phyloP scores from a whole-genome alignment of 768 basidiomycete species.

The Trametes punicea region DNA sequence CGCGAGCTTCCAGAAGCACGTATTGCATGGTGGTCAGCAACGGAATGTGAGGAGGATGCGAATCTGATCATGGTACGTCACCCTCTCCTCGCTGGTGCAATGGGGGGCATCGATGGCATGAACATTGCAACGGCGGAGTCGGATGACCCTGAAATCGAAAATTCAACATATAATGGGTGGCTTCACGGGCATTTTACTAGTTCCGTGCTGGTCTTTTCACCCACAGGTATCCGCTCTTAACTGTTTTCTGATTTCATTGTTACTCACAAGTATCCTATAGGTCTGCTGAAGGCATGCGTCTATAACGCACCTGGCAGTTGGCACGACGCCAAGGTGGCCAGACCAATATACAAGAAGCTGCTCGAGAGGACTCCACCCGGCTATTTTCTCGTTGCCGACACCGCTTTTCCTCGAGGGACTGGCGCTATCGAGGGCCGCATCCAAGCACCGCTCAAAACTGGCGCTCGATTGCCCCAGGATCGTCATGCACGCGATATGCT shows the following conservation, averaged over 20 bases:
- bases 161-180: slow-evolving; percentile 47
- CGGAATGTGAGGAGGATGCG: slow-evolving; percentile 30
- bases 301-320: slow-evolving; percentile 46
- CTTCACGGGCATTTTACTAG: slow-evolving; percentile 39
- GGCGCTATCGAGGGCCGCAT: slow-evolving; percentile 34
- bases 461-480: slow-evolving; percentile 18
- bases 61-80: slow-evolving; percentile 31
- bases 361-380: slow-evolving; percentile 35
- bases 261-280: slow-evolving; percentile 23
- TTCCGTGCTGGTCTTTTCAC: slow-evolving; percentile 36
- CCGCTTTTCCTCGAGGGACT: slow-evolving; percentile 41
- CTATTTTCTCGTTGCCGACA: slow-evolving; percentile 43
- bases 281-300: slow-evolving; percentile 32
- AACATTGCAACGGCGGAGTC: slow-evolving; percentile 37
- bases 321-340: slow-evolving; percentile 44
- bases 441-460: slow-evolving; percentile 36
- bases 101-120: slow-evolving; percentile 42
- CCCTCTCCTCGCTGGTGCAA: slow-evolving; percentile 35
- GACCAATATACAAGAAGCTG: slow-evolving; percentile 37
- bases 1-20: slow-evolving; percentile 28
- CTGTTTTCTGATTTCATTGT: neutral
- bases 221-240: slow-evolving; percentile 22
- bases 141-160: slow-evolving; percentile 40
- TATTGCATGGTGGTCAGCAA: slow-evolving; percentile 26
- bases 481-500: slow-evolving; percentile 14